Base-by-base conservation (phyloP, 2,329 filamentous ascomycete genomes). In the Teratosphaeria nubilosa region DNA sequence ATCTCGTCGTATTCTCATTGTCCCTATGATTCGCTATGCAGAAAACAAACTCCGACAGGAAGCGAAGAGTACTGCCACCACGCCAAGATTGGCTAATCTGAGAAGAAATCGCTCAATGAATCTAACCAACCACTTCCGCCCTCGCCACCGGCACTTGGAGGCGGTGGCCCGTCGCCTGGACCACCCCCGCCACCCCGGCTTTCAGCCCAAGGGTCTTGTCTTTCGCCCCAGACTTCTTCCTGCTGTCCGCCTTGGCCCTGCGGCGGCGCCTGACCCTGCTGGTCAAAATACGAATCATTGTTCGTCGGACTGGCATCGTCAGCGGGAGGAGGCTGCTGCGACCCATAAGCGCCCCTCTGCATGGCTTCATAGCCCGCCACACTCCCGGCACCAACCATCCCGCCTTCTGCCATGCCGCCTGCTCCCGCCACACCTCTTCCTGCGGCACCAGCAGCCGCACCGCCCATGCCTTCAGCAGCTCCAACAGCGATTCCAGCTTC, bases 311-410 rank as follows among this genome's bases (percentile, higher is more conserved):
- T 70, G 7, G 67, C 68, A 59, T 73, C 66, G 53, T 72, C 69
- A 30, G 13, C 27, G 14, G 16, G 64, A 31, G 22, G 27, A 30
- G 5, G 27, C 27, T 30, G 5, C 45, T 16, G 66, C 59, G 34
- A 55, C 20, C 72, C 72, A 30, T 72, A 72, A 63, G 75, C 70
- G 2, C 79, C 78, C 60, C 81, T 70, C 60, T 82, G 80, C 81
- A 85, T 82, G 4, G 82, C 82, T 68, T 85, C 84, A 64, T 84
- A 84, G 3, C 82, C 83, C 34, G 82, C 83, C 74, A 85, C 79
- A 1, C 81, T 78, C 6, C 82, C 83, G 5, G 81, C 82, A 5
- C 82, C 70, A 14, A 74, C 71, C 6, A 76, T 73, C 1, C 72
- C 74, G 14, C 69, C 72, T 56, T 72, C 76, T 41, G 22, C 50